Conservation (phyloP, 2,329 filamentous ascomycete species). For the Hypoxylon sp. region DNA sequence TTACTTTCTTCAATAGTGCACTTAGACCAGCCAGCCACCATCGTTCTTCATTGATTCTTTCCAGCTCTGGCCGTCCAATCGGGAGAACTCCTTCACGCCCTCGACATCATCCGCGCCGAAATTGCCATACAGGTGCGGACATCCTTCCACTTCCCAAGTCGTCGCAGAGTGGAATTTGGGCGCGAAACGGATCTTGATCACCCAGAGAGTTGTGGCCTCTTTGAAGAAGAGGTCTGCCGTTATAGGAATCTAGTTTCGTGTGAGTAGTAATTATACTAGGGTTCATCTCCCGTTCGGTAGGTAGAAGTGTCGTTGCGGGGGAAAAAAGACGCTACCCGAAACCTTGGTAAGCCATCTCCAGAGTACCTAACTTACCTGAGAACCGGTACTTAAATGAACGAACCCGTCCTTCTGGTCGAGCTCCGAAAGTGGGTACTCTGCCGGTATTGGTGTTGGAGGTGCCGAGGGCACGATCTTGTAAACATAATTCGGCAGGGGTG, state of each 20-base stretch:
- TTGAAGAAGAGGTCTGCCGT: slow-evolving; percentile 54
- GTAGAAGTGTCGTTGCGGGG: background rate
- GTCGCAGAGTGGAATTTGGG: slow-evolving; percentile 59
- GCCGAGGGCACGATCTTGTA: slow-evolving; percentile 73
- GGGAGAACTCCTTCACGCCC: slow-evolving; percentile 62
- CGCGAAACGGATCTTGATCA: slow-evolving; percentile 65
- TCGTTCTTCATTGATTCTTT: slow-evolving; percentile 59
- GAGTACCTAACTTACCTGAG: slow-evolving; percentile 60
- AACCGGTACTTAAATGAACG: slow-evolving; percentile 71
- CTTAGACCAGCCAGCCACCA: slow-evolving; percentile 58
- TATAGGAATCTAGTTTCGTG: slow-evolving; percentile 48
- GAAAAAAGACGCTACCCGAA: background rate
- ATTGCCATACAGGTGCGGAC: slow-evolving; percentile 72
- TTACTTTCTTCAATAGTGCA: background rate
- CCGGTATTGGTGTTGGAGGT: slow-evolving; percentile 68
- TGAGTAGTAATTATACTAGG: slow-evolving; percentile 1
- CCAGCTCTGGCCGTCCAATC: slow-evolving; percentile 64
- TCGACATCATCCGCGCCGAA: slow-evolving; percentile 68
- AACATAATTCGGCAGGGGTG: slow-evolving; percentile 61
- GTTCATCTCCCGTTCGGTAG: background rate
- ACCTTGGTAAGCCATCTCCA: background rate
- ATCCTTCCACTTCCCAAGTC: slow-evolving; percentile 69
- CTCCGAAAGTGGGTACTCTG: slow-evolving; percentile 69
- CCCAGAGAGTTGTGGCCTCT: slow-evolving; percentile 47
- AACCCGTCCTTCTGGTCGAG: slow-evolving; percentile 73